Evolutionary conservation across 1,139 yeast species (phyloP), one percentile per base, ranked within the genome.

Genomic region (Saccharomycopsis hybrid): DNA sequence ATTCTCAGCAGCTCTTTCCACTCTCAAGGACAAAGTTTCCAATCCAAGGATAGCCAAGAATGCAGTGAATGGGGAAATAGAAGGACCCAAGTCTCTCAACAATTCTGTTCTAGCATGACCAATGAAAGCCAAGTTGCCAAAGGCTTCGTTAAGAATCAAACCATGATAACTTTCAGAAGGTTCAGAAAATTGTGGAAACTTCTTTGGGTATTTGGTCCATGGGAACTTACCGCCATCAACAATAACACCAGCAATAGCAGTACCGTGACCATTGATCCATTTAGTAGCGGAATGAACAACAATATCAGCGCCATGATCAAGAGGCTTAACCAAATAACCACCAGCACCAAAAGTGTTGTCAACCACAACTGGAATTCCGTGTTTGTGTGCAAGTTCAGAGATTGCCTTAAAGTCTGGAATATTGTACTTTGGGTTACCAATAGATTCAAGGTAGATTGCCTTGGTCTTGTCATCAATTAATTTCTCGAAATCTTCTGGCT

Each of bases 321-420:
- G 68, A 56, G 98, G 98, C 60, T 78, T 82, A 55, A 88, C 77
- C 61, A 86, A 77, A 73, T 70, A 89, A 47, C 97, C 97, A 67
- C 96, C 97, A 44, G 97, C 97, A 64, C 96, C 97, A 62, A 90
- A 90, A 32, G 98, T 92, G 78, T 92, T 92, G 71, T 92, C 98
- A 44, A 87, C 96, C 51, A 92, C 92, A 47, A 92, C 80, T 50
- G 97, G 96, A 51, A 90, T 76, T 53, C 97, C 97, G 59, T 86
- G 78, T 57, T 82, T 80, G 68, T 89, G 96, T 47, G 96, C 96
- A 48, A 87, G 72, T 38, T 75, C 82, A 49, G 79, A 77, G 58
- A 92, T 75, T 51, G 73, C 78, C 66, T 85, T 89, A 61, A 92
- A 86, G 67, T 90, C 97, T 51, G 97, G 96, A 49, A 92, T 83